Conservation (phyloP, 306 rosid genomes). For the Casuarina cunninghamiana region DNA sequence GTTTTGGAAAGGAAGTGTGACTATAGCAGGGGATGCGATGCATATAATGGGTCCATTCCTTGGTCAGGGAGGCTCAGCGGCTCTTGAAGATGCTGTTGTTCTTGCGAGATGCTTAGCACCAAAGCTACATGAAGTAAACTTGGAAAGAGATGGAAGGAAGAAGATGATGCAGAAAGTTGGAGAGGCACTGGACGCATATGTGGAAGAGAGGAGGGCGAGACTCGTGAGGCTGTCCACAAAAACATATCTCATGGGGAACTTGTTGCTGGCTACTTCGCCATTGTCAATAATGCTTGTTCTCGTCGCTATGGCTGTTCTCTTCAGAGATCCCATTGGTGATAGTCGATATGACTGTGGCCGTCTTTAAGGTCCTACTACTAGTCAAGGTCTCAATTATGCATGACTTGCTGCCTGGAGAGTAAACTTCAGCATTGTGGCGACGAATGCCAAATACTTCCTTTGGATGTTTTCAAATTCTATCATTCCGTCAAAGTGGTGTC, state of each 20-base stretch:
- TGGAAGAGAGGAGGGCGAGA: constrained; percentile 56
- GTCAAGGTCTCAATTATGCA: not conserved
- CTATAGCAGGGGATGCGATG: constrained; percentile 76
- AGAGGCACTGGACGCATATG: constrained; percentile 49
- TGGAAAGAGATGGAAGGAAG: not conserved
- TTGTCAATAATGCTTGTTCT: constrained; percentile 10
- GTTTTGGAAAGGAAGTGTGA: constrained; percentile 37
- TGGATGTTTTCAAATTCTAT: no score
- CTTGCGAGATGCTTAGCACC: constrained; percentile 48
- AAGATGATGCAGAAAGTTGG: not conserved
- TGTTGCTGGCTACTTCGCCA: constrained; percentile 27
- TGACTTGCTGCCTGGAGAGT: no score
- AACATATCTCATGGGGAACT: constrained; percentile 41
- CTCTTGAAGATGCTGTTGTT: constrained; percentile 55
- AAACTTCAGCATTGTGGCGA: no score
- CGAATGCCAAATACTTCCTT: no score
- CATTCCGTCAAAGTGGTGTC: no score
- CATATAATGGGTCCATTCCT: constrained; percentile 66
- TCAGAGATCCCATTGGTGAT: constrained; percentile 12
- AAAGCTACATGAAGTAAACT: constrained; percentile 8
- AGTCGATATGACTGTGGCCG: constrained; percentile 29
- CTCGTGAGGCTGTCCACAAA: constrained; percentile 42
- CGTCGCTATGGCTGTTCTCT: constrained; percentile 4
- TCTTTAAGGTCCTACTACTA: constrained; percentile 1
- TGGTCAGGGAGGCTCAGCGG: constrained; percentile 64